These are phyloP conservation scores for Geosmithia flava DNA, from an alignment of 2,329 filamentous ascomycete species.

Conservation along the genomic window DNA sequence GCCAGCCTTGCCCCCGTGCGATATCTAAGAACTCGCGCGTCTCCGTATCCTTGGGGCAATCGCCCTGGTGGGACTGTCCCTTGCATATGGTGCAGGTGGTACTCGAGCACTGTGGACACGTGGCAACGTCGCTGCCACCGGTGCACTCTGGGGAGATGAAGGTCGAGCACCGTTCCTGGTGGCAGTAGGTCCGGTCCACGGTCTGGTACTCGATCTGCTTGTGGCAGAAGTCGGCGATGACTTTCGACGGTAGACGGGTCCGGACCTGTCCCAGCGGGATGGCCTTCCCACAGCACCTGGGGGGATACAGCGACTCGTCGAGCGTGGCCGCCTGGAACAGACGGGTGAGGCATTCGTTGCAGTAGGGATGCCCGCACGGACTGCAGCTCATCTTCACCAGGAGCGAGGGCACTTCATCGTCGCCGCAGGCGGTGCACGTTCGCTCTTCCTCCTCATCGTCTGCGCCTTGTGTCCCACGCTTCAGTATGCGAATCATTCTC, in stretches of 20 bases:
- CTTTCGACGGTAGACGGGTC: slow-evolving; percentile 18
- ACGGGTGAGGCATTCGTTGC: slow-evolving; percentile 28
- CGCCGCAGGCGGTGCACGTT: not conserved
- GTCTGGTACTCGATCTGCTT: slow-evolving; percentile 38
- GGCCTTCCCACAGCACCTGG: slow-evolving; percentile 32
- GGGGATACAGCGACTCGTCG: slow-evolving; percentile 42
- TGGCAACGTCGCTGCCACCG: slow-evolving; percentile 15
- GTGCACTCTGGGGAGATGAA: slow-evolving; percentile 11
- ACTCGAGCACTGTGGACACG: slow-evolving; percentile 26
- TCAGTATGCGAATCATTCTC: too few species aligned
- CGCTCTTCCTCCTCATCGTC: not conserved
- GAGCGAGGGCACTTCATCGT: not conserved
- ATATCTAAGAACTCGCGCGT: slow-evolving; percentile 25
- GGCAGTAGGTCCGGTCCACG: slow-evolving; percentile 37
- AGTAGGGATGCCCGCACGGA: slow-evolving; percentile 32
- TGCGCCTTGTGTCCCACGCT: too few species aligned
- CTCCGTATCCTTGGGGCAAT: slow-evolving; percentile 32
- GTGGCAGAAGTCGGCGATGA: slow-evolving; percentile 21
- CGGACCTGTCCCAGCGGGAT: slow-evolving; percentile 23
- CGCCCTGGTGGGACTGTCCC: slow-evolving; percentile 23
- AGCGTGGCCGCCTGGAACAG: slow-evolving; percentile 30
- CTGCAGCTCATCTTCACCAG: not conserved
- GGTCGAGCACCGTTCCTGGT: slow-evolving; percentile 5
- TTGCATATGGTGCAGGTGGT: slow-evolving; percentile 42
- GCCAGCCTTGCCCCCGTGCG: slow-evolving; percentile 33